Evolutionary conservation across 2,329 filamentous ascomycete genomes (phyloP).

Genomic region (Colletotrichum liriopes): DNA sequence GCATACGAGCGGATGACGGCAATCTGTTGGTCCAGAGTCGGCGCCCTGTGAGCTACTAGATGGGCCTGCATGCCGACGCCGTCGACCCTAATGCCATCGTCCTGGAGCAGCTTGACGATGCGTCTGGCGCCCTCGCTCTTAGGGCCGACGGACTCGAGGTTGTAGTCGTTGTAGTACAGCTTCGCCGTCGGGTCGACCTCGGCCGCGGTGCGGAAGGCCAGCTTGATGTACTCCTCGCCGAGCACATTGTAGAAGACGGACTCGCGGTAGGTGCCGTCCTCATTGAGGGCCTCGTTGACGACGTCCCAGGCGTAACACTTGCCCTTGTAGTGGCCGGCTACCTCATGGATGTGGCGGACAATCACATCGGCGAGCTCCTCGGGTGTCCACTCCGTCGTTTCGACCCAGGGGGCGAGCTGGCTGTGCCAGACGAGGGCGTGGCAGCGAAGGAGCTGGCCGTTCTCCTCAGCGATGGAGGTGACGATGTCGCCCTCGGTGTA

Average conservation of each 20-base stretch:
- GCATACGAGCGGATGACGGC: slow-evolving; percentile 61
- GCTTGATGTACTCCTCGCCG: slow-evolving; percentile 69
- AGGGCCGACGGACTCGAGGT: slow-evolving; percentile 67
- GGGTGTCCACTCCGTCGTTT: slow-evolving; percentile 66
- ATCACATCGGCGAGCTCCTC: slow-evolving; percentile 68
- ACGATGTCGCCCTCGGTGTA: slow-evolving; percentile 71
- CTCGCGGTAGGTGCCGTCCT: slow-evolving; percentile 68
- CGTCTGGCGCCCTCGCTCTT: slow-evolving; percentile 63
- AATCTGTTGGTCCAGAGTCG: slow-evolving; percentile 53
- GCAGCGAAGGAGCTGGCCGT: slow-evolving; percentile 68
- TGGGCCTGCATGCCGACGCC: slow-evolving; percentile 76
- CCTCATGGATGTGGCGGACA: slow-evolving; percentile 71
- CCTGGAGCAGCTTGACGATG: slow-evolving; percentile 62
- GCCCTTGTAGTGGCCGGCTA: slow-evolving; percentile 71
- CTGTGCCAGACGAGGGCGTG: slow-evolving; percentile 68
- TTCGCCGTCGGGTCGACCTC: slow-evolving; percentile 70
- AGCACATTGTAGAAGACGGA: slow-evolving; percentile 70
- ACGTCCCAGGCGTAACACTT: slow-evolving; percentile 77
- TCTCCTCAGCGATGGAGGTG: slow-evolving; percentile 58
- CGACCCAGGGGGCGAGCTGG: slow-evolving; percentile 57
- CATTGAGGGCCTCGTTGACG: slow-evolving; percentile 74
- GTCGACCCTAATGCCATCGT: slow-evolving; percentile 70
- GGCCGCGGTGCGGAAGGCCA: slow-evolving; percentile 71
- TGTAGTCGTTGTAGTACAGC: slow-evolving; percentile 73
- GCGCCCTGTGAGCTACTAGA: slow-evolving; percentile 68